Evolutionary conservation across 2,329 filamentous ascomycete species (phyloP), one percentile per base, ranked within the genome.

Genomic region (Fusarium dimerum): DNA sequence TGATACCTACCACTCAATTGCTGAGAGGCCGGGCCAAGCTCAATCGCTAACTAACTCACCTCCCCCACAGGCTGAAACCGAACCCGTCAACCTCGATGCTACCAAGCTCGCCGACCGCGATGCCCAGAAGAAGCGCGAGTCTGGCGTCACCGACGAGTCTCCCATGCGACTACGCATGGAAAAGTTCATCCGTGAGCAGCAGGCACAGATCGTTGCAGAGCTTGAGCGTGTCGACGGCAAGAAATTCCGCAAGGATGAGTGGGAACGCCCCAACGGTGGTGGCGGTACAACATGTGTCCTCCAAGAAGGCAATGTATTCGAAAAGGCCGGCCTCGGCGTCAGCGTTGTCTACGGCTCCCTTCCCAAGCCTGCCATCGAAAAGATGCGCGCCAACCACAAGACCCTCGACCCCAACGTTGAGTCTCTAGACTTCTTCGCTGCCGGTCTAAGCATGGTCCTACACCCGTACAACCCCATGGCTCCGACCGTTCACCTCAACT

Each of bases 131-230:
- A 96, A 94, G 74, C 86, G 88, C 56, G 89, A 94, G 71, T 58
- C 63, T 34, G 61, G 62, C 17, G 81, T 97, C 45, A 87, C 80
- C 44, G 81, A 86, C 51, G 79, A 86, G 64, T 97, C 93, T 13
- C 92, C 94, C 2, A 97, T 99, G 93, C 92, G 94, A 50, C 81
- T 99, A 52, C 90, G 93, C 58, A 97, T 99, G 94, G 94, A 99
- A 75, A 85, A 90, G 66, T 89, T 97, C 70, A 95, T 97, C 73
- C 94, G 94, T 72, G 84, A 92, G 64, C 90, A 97, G 66, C 94
- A 99, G 69, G 83, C 90, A 65, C 83, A 88, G 57, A 99, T 99
- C 53, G 88, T 97, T 29, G 78, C 83, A 50, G 91, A 88, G 51
- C 82, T 99, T 18, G 88, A 95, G 70, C 82, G 85, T 63, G 79